phyloP scores from a whole-genome alignment of 805 yeast species.

The Monosporozyma aquatica region DNA sequence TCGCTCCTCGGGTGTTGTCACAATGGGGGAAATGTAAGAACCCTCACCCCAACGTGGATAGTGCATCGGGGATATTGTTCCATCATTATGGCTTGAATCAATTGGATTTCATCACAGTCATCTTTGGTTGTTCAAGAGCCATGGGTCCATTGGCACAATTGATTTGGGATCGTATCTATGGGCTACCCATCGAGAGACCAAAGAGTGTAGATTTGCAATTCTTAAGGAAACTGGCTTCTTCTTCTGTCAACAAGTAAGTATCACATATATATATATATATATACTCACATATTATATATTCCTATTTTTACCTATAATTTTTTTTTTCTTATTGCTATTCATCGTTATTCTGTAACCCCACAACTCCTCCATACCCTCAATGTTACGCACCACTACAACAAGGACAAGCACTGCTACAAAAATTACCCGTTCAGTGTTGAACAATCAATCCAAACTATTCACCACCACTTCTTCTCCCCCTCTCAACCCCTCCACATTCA shows the following conservation, averaged over 20 bases:
- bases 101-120: constrained; percentile 66
- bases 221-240: constrained; percentile 8
- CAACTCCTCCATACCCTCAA: no score
- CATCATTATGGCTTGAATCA: constrained; percentile 73
- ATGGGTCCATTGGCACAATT: constrained; percentile 72
- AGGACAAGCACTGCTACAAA: no score
- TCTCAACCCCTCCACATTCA: constrained; percentile 14
- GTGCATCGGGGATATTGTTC: constrained; percentile 69
- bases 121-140: constrained; percentile 76
- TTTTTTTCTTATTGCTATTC: neutral
- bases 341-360: neutral
- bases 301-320: neutral
- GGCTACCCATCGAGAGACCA: constrained; percentile 77
- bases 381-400: no score
- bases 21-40: constrained; percentile 79
- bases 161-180: constrained; percentile 68
- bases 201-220: constrained; percentile 33
- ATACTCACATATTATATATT: neutral
- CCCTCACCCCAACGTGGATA: constrained; percentile 81
- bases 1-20: constrained; percentile 67
- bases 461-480: neutral
- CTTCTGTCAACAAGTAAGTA: neutral
- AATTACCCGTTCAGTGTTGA: neutral
- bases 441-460: neutral
- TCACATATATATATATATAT: neutral